Evolutionary conservation across 2,329 filamentous ascomycete genomes (phyloP), one percentile per base, ranked within the genome.

Genomic region (Didymosphaeria variabile): DNA sequence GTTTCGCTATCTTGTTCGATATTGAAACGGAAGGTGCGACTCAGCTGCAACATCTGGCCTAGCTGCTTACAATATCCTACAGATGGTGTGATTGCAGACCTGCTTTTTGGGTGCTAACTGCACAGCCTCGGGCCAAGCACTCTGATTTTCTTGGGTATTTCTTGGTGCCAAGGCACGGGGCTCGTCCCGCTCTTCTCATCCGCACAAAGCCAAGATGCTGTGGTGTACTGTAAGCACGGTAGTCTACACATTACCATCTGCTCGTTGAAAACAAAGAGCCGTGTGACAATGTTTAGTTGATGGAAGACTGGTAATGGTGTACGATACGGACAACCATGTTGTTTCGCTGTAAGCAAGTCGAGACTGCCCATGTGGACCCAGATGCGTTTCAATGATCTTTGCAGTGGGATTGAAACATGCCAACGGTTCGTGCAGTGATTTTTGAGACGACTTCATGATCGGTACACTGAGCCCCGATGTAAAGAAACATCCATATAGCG

Each of bases 61-160:
- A 52, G 21, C 31, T 2, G 49, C 49, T 38, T 34, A 26, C 49
- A 10, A 36, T 23, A 49, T 38, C 12, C 36, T 29, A 42, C 36
- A 31, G 36, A 53, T 53, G 51, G 51, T 53, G 51, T 53, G 51
- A 53, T 42, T 8, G 21, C 17, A 34, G 32, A 55, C 15, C 23
- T 53, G 7, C 26, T 55, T 32, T 44, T 45, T 32, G 45, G 8
- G 12, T 17, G 32, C 51, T 38, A 9, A 38, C 21, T 55, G 38
- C 52, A 55, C 52, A 55, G 52, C 52, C 52, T 55, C 52, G 23
- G n/a, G 52, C 52, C 52, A 55, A 55, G 52, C 52, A 45, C 36
- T 54, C 44, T 36, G 36, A 29, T 40, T 9, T 21, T 52, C 50
- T 52, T 52, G 34, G 50, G 19, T n/a, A 17, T 17, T 36, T 55